Evolutionary conservation across 2,329 filamentous ascomycete species (phyloP), one percentile per base, ranked within the genome.

Genomic region (Biscogniauxia mediterranea): DNA sequence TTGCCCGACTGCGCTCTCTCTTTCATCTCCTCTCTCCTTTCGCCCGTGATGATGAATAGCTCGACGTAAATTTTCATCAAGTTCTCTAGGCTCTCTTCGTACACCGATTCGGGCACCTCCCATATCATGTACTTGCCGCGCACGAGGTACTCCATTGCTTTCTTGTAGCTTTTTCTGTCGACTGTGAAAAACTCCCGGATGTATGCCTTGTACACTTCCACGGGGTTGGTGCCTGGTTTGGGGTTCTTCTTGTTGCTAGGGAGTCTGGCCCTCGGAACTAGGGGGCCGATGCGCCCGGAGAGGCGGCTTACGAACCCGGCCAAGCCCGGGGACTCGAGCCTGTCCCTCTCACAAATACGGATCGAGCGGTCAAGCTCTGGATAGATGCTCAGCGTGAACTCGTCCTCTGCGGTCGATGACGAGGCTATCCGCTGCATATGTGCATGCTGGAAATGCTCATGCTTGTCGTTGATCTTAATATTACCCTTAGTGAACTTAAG

Each of bases 401-500:
- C 50, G 7, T 52, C 54, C 13, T 46, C 56, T 5, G 38, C 56
- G 7, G 56, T 28, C 7, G 46, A 13, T 49, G 21, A 15, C 17
- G 3, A 6, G 15, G 58, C 15, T 5, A 64, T 51, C 21, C 60
- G 59, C 11, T 52, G 58, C 5, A 70, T 56, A 53, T 74, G 71
- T 1, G 54, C 62, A 19, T 65, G 67, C 54, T 97, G 92, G 55
- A 98, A 83, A 74, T 88, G 92, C 68, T 86, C 84, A 17, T 98
- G 83, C 73, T 98, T 99, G 55, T 88, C 86, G 20, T 90, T 87
- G 19, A 97, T 91, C 15, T 90, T 89, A 6, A 93, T 92, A 73
- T 97, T 93, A 9, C 94, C 94, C 69, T 90, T 91, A 2, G 93
- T 98, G 77, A 97, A 96, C 71, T 92, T 93, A 66, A 96, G 82